A percentile compares a stretch with the other conserved stretches of the same genome.
phyloP scores from a whole-genome alignment of 2,329 filamentous ascomycete genomes.

The Ophiostoma australiae region DNA sequence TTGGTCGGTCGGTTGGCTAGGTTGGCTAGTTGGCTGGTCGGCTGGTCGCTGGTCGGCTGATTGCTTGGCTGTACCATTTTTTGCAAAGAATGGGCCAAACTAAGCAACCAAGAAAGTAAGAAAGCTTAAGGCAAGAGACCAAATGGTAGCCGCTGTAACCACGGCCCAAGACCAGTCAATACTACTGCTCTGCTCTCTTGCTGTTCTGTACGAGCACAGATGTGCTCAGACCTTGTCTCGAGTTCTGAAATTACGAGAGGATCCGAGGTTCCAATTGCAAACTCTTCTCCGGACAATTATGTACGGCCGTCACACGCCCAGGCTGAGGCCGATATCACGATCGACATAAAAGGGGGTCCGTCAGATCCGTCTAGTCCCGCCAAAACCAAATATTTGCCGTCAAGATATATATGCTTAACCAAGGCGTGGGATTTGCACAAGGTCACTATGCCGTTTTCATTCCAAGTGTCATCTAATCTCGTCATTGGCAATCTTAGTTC shows the following conservation, averaged over 20 bases:
- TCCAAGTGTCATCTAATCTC: neutral
- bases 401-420: neutral
- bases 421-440: neutral
- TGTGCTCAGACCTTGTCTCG: neutral
- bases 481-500: neutral
- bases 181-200: neutral
- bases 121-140: neutral
- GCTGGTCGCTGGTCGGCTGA: neutral
- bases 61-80: neutral
- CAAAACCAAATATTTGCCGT: neutral
- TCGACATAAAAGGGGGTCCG: slow-evolving; percentile 22
- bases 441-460: neutral
- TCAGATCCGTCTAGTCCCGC: too few species aligned
- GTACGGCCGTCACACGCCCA: neutral
- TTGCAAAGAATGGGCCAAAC: neutral
- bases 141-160: neutral
- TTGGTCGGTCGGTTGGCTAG: too few species aligned
- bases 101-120: neutral
- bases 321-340: slow-evolving; percentile 18
- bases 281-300: neutral
- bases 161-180: neutral
- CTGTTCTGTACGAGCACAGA: neutral
- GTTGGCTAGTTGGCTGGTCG: too few species aligned
- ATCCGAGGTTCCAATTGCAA: neutral
- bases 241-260: neutral